A percentile compares a stretch with the other conserved stretches of the same genome.
Evolutionary conservation across 23 red algal genomes (phyloP).

Genomic region (Gracilaria gracilis): DNA sequence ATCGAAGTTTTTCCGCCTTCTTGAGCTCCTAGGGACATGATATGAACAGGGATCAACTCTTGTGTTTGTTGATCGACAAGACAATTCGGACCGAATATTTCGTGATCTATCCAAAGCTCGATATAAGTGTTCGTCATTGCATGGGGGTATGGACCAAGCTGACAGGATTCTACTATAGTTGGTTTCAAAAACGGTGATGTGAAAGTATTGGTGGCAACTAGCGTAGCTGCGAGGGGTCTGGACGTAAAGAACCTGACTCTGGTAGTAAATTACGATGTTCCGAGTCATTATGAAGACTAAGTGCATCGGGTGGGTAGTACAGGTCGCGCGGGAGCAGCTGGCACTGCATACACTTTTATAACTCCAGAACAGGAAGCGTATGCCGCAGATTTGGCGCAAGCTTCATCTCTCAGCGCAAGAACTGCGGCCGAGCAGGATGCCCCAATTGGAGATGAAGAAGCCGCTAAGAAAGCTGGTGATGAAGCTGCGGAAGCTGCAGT

Average conservation of each 20-base stretch:
- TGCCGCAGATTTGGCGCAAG: slow-evolving; percentile 85
- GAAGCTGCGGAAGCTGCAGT: slow-evolving; percentile 70
- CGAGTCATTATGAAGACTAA: slow-evolving; percentile 97
- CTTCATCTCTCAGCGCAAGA: slow-evolving; percentile 70
- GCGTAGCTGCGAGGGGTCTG: slow-evolving; percentile 91
- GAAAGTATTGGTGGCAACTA: slow-evolving; percentile 92
- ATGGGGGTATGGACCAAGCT: slow-evolving; percentile 96
- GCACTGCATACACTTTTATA: slow-evolving; percentile 94
- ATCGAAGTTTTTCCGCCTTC: slow-evolving; percentile 84
- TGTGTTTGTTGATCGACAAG: slow-evolving; percentile 96
- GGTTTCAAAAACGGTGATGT: slow-evolving; percentile 88
- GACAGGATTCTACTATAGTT: slow-evolving; percentile 89
- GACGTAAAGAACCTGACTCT: slow-evolving; percentile 90
- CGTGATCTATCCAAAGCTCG: slow-evolving; percentile 78
- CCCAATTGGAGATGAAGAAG: slow-evolving; percentile 46
- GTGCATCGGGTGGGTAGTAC: slow-evolving; percentile 98
- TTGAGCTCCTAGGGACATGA: slow-evolving; percentile 84
- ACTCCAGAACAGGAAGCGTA: slow-evolving; percentile 82
- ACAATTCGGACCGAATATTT: slow-evolving; percentile 92
- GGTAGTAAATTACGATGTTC: slow-evolving; percentile 96
- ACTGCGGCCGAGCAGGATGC: slow-evolving; percentile 63
- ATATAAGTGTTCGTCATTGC: slow-evolving; percentile 80
- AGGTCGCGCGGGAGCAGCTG: slow-evolving; percentile 85
- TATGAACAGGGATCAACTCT: slow-evolving; percentile 86
- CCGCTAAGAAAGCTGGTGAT: slow-evolving; percentile 42